Evolutionary conservation across 2,329 filamentous ascomycete genomes (phyloP).

Genomic region (Ploettnerulaceae sp.): DNA sequence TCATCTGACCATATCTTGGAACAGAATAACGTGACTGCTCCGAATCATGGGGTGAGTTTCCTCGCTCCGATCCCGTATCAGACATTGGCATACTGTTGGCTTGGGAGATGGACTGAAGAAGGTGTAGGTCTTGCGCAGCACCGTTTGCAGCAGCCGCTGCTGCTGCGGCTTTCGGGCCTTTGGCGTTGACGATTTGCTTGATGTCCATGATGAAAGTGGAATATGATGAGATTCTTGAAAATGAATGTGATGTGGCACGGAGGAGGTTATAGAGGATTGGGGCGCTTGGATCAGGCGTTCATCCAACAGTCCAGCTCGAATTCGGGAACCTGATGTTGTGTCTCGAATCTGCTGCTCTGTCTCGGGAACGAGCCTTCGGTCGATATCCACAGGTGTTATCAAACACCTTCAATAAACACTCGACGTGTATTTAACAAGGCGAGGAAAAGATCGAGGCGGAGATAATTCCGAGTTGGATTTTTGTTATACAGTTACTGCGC

Average conservation of each 20-base stretch:
- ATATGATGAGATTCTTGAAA: slow-evolving; percentile 1
- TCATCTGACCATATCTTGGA: slow-evolving; percentile 23
- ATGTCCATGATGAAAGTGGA: slow-evolving; percentile 32
- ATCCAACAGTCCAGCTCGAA: slow-evolving; percentile 24
- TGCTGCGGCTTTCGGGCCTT: slow-evolving; percentile 29
- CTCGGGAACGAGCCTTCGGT: slow-evolving; percentile 27
- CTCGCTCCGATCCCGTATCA: slow-evolving; percentile 34
- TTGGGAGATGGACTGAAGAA: slow-evolving; percentile 34
- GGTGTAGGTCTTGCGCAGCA: slow-evolving; percentile 31
- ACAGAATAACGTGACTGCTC: slow-evolving; percentile 35
- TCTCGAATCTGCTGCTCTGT: slow-evolving; percentile 27
- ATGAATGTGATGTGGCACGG: slow-evolving; percentile 6
- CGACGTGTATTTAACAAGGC: slow-evolving; percentile 8
- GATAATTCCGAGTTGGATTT: slow-evolving; percentile 1
- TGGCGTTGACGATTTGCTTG: slow-evolving; percentile 36
- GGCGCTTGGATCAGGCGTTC: slow-evolving; percentile 34
- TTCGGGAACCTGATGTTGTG: slow-evolving; percentile 22
- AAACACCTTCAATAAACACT: slow-evolving; percentile 8
- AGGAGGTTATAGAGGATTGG: slow-evolving; percentile 24
- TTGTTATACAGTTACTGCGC: no score
- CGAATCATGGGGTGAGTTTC: slow-evolving; percentile 34
- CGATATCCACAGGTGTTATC: slow-evolving; percentile 18
- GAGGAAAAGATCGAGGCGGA: not conserved
- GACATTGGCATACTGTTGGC: slow-evolving; percentile 31
- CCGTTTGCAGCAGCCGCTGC: slow-evolving; percentile 26